Base-by-base conservation (phyloP, 1,284 basidiomycete genomes). In the Golubevia pallescens region DNA sequence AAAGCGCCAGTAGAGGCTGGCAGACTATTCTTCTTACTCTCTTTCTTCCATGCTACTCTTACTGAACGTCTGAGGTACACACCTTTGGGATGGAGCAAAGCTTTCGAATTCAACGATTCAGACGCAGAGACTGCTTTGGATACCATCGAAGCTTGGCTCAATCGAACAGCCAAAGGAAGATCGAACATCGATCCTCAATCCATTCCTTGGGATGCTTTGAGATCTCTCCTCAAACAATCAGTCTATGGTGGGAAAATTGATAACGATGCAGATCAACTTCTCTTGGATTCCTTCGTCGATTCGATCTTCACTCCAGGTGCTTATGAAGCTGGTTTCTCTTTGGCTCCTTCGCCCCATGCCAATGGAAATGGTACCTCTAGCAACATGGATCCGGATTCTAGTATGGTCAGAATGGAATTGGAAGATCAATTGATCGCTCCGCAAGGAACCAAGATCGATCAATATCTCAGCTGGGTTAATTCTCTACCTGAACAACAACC, bases 211-310 rank as follows among this genome's bases (percentile, higher is more conserved):
- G 75, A 76, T 20, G 79, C 80, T 2, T 68, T 85, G 56, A 74
- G 78, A 4, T 69, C 80, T 58, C 64, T 84, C 21, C 74, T 85
- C 54, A 77, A 80, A 60, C 71, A 80, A 69, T 72, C 65, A 55
- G 74, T 85, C 28, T 85, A 85, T 64, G 83, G 83, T 6, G 77
- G 81, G 56, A 82, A 81, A 70, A 77, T 84, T 56, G 83, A 85
- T 63, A 77, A 75, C 34, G 61, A 59, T 5, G 70, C 78, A 3
- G 83, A 85, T 61, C 83, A 84, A 68, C 65, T 65, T 13, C 58
- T 85, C 65, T 74, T 85, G 32, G 78, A 85, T 58, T 74, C 78
- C 24, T 81, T 85, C 48, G 80, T 85, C 32, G 78, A 81, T 38
- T 75, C 69, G 34, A 67, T 85, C 4, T 83, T 85, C 58, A 78